Evolutionary conservation across 75 land plant genomes (phyloP), one percentile per base, ranked within the genome.

Genomic region (Cunninghamia lanceolata): DNA sequence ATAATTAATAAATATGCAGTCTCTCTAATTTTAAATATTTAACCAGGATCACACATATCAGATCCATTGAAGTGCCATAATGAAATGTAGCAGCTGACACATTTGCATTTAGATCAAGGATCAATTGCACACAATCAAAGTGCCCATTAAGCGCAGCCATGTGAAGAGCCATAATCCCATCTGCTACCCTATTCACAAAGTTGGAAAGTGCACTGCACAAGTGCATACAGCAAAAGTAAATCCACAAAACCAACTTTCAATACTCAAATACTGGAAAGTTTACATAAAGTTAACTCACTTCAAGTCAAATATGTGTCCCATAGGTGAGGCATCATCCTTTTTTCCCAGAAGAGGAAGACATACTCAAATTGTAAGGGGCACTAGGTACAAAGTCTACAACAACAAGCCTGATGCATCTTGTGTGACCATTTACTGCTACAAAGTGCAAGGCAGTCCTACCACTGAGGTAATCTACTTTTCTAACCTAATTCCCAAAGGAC

Each of bases 391-490:
- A 93, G 85, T 96, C 96, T 82, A 96, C 92, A 34, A 95, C 93
- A 68, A 94, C 82, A 75, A 96, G 91, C 89, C 96, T 91, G 63
- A 96, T 89, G 81, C 98, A 96, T 84, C 96, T 90, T 0, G 91
- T 94, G 89, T 95, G 95, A 15, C 98, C 98, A 88, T 92, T 92
- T 16, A 92, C 89, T 15, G 96, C 93, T 13, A 96, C 96, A 89
- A 96, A 96, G 88, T 96, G 98, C 39, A 96, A 90, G 54, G 98
- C 96, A 7, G 98, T 96, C 73, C 95, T 90, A 1, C 96, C 94
- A 80, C 91, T 96, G 11, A 96, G 90, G 86, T 96, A 96, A 85
- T 96, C 98, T 81, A 95, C 92, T 86, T 91, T 95, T 36, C 91
- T 93, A 39, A 95, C 98, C 98, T 96, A 86, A 4, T 46, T 40